Base-by-base conservation (phyloP, 2,329 filamentous ascomycete genomes). In the Fusarium decemcellulare region DNA sequence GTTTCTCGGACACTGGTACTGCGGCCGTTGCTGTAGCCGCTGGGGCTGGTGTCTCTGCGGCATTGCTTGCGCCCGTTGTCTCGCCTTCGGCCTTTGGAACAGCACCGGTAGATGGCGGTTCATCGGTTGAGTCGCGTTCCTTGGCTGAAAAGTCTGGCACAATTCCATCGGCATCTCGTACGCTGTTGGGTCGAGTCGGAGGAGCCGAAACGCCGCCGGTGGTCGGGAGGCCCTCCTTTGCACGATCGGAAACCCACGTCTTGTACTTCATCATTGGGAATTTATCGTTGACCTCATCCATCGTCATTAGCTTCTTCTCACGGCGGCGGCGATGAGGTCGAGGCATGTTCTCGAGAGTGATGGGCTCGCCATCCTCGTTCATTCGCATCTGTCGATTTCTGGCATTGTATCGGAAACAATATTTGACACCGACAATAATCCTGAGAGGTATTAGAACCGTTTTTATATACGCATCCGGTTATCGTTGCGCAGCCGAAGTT, bases 351-450 rank as follows among this genome's bases (percentile, higher is more conserved):
- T 95, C 89, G 70, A 99, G 85, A 67, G 94, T 94, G 76, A 99
- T 97, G 15, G 92, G 93, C 68, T 98, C 95, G 78, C 93, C 92
- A 72, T 95, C 93, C 74, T 94, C 93, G 70, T 85, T 93, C 84
- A 82, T 88, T 83, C 93, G 90, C 76, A 94, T 83, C 65, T 91
- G 90, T 54, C 96, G 92, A 77, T 97, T 97, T 63, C 96, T 92
- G 73, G 96, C 95, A 81, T 98, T 98, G 81, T 99, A 98, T 74
- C 96, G 89, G 82, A 99, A 99, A 83, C 96, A 99, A 81, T 99
- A 99, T 83, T 99, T 99, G 66, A 99, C 96, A 73, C 96, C 96
- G 65, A 99, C 96, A 74, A 99, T 99, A 76, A 99, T 99, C 96
- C 96, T 99, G 56, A 11, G 70, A 79, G 32, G 63, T 65, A 62